These are phyloP conservation scores for Globisporangium perplexum DNA, from an alignment of 352 stramenopile species.

Conservation along the genomic window DNA sequence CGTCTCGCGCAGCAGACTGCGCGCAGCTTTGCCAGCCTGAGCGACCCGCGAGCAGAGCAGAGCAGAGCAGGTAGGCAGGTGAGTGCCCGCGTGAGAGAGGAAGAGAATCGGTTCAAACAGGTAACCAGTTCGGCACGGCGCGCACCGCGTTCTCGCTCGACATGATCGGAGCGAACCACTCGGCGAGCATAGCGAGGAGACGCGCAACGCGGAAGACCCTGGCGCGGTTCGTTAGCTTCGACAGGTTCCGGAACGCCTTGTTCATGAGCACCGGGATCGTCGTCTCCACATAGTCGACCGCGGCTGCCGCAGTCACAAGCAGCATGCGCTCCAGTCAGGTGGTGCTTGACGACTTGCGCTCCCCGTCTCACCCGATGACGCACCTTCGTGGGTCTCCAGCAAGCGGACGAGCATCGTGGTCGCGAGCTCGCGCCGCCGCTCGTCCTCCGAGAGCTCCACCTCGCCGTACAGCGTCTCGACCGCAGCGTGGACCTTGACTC, in stretches of 20 bases:
- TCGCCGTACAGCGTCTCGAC: conserved; percentile 67
- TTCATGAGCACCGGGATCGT: conserved; percentile 70
- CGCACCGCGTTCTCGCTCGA: conserved; percentile 57
- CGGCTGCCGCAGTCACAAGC: too few species aligned
- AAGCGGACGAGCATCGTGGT: conserved; percentile 66
- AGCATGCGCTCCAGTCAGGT: neutral
- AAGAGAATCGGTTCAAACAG: too few species aligned
- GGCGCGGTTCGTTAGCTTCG: conserved; percentile 41
- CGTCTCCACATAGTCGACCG: conserved; percentile 54
- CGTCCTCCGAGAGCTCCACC: conserved; percentile 42
- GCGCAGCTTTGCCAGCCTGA: conserved; percentile 33
- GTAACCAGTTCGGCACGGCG: neutral
- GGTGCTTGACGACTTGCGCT: neutral
- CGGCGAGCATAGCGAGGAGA: conserved; percentile 45
- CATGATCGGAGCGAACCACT: conserved; percentile 57
- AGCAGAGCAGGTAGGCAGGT: neutral
- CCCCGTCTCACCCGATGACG: too few species aligned
- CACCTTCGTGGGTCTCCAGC: conserved; percentile 61
- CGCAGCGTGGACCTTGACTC: conserved; percentile 45
- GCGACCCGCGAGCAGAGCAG: neutral
- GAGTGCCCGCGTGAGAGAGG: neutral
- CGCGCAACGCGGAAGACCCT: conserved; percentile 48
- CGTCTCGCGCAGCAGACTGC: conserved; percentile 48
- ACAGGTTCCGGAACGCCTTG: conserved; percentile 62
- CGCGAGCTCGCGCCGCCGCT: conserved; percentile 39